Evolutionary conservation across 352 stramenopile genomes (phyloP), one percentile per base, ranked within the genome.

Genomic region (Thraustotheca clavata): DNA sequence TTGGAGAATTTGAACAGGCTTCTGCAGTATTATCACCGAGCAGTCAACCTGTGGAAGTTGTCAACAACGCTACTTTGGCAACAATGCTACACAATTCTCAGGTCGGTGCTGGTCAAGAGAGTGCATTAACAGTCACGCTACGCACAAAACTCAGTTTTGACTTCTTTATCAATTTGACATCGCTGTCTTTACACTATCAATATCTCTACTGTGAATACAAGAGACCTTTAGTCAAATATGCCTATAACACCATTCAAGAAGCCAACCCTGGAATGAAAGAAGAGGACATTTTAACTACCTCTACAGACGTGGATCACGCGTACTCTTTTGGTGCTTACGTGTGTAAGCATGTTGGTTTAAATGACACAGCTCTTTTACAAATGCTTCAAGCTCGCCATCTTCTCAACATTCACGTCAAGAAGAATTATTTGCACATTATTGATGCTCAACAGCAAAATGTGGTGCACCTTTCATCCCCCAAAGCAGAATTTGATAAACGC

Each of bases 101-200:
- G 43, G 9, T 18, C 11, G 32, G 27, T 27, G 38, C 11, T 4
- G 29, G n/a, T n/a, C 50, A 35, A 14, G 38, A 27, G 6, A 22
- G 41, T 16, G 20, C 31, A 16, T 18, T 52, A 31, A 54, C 36
- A 31, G 49, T 85, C 1, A 40, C 74, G 22, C 73, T 74, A 31
- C 76, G 68, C 39, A 80, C 77, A 48, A 73, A 80, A 35, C 75
- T 69, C 36, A 72, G 74, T 6, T 78, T 73, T 8, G 75, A 86
- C 35, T 94, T 94, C 47, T 90, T 87, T 68, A 66, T 91, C 54
- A 89, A 94, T 55, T 67, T 94, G 29, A 94, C 84, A n/a, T 94
- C 84, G 36, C 71, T 91, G 27, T 77, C 84, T 24, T 73, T 94
- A 31, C 91, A 88, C 70, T 94, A 90, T 50, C 82, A 94, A 70